Percentiles rank a stretch among this genome's conserved stretches.
Conservation (phyloP, 331 rosid species). For the Malus hybrid region DNA sequence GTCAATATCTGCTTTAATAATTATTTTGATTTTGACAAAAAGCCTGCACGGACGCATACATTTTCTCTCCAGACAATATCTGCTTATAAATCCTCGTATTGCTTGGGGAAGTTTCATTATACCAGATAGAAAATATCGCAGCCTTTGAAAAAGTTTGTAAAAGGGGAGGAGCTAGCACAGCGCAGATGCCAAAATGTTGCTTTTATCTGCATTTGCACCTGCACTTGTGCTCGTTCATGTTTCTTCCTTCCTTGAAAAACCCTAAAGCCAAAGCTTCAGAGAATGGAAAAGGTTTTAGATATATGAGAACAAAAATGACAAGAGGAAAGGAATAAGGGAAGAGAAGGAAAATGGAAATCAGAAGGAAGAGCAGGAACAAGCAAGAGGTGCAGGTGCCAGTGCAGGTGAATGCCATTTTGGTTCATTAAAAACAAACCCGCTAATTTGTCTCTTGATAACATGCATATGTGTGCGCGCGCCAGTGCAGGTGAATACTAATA, state of each 20-base stretch:
- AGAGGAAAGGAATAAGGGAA: neutral
- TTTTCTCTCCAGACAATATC: neutral
- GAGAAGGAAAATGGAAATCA: neutral
- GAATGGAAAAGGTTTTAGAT: neutral
- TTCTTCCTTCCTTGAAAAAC: neutral
- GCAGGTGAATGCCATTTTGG: conserved; percentile 40
- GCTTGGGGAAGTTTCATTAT: neutral
- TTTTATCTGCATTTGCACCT: conserved; percentile 92
- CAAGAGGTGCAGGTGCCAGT: conserved; percentile 33
- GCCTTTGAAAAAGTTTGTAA: neutral
- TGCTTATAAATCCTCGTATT: neutral
- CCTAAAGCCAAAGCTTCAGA: neutral
- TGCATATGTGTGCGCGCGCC: neutral
- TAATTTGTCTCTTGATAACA: neutral
- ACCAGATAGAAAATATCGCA: neutral
- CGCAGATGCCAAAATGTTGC: conserved; percentile 34
- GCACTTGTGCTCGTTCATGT: conserved; percentile 42
- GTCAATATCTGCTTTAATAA: neutral
- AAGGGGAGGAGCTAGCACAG: neutral
- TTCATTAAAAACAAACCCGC: neutral
- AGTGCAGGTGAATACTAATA: conserved; percentile 57
- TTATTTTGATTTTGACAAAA: neutral
- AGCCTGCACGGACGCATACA: no score
- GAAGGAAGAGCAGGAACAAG: neutral
- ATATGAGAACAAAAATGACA: neutral